A percentile compares a stretch with the other conserved stretches of the same genome.
phyloP scores from a whole-genome alignment of 192 early-diverging fungal genomes.

The Podila epicladia region DNA sequence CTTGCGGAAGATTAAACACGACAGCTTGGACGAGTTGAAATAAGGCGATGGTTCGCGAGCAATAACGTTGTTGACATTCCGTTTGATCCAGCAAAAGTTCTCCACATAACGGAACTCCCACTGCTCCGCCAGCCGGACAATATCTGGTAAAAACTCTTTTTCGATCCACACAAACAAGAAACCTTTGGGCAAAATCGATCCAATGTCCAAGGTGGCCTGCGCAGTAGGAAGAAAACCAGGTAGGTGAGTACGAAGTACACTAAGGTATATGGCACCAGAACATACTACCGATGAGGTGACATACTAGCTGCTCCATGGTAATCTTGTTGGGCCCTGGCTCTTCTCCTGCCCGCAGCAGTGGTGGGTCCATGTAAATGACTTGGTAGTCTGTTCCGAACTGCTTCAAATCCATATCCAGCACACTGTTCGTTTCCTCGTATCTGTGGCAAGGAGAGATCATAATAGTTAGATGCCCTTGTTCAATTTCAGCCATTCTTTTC shows the following conservation, averaged over 20 bases:
- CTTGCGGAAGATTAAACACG: slow-evolving; percentile 89
- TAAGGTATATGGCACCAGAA: slow-evolving; percentile 12
- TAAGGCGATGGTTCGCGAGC: slow-evolving; percentile 71
- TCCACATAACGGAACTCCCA: slow-evolving; percentile 96
- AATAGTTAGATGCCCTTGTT: neutral
- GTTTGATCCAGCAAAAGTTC: slow-evolving; percentile 97
- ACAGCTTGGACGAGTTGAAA: slow-evolving; percentile 90
- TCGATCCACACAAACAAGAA: slow-evolving; percentile 97
- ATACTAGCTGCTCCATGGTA: slow-evolving; percentile 64
- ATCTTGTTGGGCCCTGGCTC: slow-evolving; percentile 67
- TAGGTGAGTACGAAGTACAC: slow-evolving; percentile 46
- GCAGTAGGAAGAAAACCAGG: neutral
- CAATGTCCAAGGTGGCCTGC: slow-evolving; percentile 60
- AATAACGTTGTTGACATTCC: slow-evolving; percentile 84
- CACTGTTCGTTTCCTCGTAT: slow-evolving; percentile 54
- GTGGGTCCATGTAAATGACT: slow-evolving; percentile 93
- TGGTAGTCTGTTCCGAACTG: slow-evolving; percentile 79
- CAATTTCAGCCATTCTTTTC: neutral
- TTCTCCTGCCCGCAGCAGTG: slow-evolving; percentile 77
- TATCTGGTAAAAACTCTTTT: slow-evolving; percentile 88
- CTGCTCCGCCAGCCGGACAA: slow-evolving; percentile 73
- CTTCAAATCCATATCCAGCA: slow-evolving; percentile 59
- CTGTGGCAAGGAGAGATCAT: slow-evolving; percentile 19
- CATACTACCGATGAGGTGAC: slow-evolving; percentile 15
- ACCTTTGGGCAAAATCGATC: slow-evolving; percentile 74